Evolutionary conservation across 2,329 filamentous ascomycete species (phyloP), one percentile per base, ranked within the genome.

Genomic region (Dactylonectria macrodidyma): DNA sequence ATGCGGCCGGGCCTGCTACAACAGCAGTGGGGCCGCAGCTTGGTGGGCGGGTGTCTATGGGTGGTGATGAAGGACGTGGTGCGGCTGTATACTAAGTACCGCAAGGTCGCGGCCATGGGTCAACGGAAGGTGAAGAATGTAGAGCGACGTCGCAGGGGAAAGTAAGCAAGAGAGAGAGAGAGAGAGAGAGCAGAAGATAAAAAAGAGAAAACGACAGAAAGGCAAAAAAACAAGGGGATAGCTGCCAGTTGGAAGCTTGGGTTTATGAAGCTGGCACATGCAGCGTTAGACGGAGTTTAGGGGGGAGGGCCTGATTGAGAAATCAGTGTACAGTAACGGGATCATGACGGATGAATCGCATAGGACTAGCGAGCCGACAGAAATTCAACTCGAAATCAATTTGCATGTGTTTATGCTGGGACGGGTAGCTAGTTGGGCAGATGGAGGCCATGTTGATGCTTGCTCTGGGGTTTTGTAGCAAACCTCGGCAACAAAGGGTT

Each of bases 31-130:
- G 96, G 95, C 1, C 87, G 96, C 63, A 98, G 93, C 76, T 85
- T 99, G 3, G 87, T 96, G 1, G 96, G 96, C 1, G 96, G 96
- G 0, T 96, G 94, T 78, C 82, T 97, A 22, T 97, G 95, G 75
- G 91, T 98, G 16, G 91, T 97, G 10, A 80, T 97, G 59, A 96
- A 95, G 79, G 90, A 93, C 73, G 84, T 84, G 3, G 82, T 91
- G 58, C 82, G 84, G 65, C 79, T 93, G 26, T 92, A 91, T 76
- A 85, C 87, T 71, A 92, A 92, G 81, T 90, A 90, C 78, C 84
- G 89, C 68, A 86, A 85, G 68, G 89, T 89, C 12, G 84, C 87
- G 73, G 85, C 89, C 38, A 86, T 87, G 74, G 83, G 84, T 7
- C 85, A 86, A 51, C 84, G 89, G 61, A 84, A 82, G 67, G 84